A percentile compares a stretch with the other conserved stretches of the same genome.
Evolutionary conservation across 768 basidiomycete species (phyloP).

Genomic region (Rhizopogon vinicolor): DNA sequence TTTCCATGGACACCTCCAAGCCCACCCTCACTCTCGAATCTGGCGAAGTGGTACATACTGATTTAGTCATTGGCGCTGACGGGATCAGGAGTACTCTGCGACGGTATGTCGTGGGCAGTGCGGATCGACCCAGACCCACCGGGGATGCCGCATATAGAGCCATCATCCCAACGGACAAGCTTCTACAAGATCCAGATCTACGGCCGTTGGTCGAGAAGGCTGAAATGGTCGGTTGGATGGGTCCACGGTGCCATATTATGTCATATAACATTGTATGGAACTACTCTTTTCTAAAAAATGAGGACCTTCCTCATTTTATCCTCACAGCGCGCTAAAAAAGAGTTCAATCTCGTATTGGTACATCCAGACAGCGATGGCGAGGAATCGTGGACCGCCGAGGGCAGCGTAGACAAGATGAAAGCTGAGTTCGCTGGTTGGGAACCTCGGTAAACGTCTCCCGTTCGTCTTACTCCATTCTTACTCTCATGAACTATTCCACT

Average conservation of each 20-base stretch:
- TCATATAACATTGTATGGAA: slow-evolving; percentile 37
- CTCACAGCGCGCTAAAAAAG: slow-evolving; percentile 28
- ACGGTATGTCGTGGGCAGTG: slow-evolving; percentile 43
- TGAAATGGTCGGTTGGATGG: slow-evolving; percentile 59
- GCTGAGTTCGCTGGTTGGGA: slow-evolving; percentile 45
- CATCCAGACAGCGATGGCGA: slow-evolving; percentile 36
- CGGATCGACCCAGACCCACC: slow-evolving; percentile 43
- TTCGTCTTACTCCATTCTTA: neutral
- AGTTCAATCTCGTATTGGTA: slow-evolving; percentile 42
- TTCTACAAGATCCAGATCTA: slow-evolving; percentile 50
- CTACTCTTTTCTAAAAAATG: neutral
- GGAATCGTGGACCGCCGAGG: slow-evolving; percentile 43
- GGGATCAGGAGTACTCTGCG: slow-evolving; percentile 50
- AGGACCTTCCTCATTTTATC: neutral
- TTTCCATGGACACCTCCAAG: slow-evolving; percentile 25
- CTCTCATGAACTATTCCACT: slow-evolving; percentile 1
- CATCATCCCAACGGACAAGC: slow-evolving; percentile 37
- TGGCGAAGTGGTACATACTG: slow-evolving; percentile 37
- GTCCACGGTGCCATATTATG: slow-evolving; percentile 43
- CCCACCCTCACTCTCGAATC: slow-evolving; percentile 36
- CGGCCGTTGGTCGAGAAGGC: slow-evolving; percentile 43
- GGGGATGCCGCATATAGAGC: slow-evolving; percentile 64
- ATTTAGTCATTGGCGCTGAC: slow-evolving; percentile 47
- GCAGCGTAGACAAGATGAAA: slow-evolving; percentile 41
- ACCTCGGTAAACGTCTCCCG: slow-evolving; percentile 30